Evolutionary conservation across 345 rosid species (phyloP).

Genomic region (Atalantia buxifolia): DNA sequence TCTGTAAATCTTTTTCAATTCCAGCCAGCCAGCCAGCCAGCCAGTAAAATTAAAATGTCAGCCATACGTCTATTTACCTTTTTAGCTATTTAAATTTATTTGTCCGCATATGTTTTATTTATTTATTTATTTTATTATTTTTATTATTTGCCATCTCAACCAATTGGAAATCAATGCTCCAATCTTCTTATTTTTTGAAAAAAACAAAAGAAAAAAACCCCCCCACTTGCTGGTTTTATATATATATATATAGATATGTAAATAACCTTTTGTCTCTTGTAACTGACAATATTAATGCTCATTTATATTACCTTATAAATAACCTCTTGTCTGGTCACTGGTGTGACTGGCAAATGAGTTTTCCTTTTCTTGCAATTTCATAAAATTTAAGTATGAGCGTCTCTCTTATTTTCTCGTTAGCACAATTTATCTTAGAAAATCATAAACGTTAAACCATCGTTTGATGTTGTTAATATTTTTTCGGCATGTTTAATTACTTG

Average conservation of each 20-base stretch:
- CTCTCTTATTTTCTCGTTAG: background rate
- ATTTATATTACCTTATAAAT: background rate
- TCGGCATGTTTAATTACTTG: no score
- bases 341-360: background rate
- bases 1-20: constrained; percentile 19
- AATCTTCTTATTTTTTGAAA: background rate
- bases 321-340: no score
- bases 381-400: background rate
- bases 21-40: background rate
- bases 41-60: background rate
- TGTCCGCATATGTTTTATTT: background rate
- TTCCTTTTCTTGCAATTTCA: background rate
- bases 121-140: no score
- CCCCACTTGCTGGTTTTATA: no score
- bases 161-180: no score
- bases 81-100: background rate
- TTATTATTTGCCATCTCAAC: background rate
- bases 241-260: no score
- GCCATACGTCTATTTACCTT: background rate
- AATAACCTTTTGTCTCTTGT: no score
- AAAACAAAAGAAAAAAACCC: no score
- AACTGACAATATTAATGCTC: no score
- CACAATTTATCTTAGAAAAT: background rate
- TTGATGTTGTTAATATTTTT: no score
- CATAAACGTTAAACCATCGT: no score